These are phyloP conservation scores for Lablab purpureus DNA, from an alignment of 306 rosid species.

Conservation along the genomic window DNA sequence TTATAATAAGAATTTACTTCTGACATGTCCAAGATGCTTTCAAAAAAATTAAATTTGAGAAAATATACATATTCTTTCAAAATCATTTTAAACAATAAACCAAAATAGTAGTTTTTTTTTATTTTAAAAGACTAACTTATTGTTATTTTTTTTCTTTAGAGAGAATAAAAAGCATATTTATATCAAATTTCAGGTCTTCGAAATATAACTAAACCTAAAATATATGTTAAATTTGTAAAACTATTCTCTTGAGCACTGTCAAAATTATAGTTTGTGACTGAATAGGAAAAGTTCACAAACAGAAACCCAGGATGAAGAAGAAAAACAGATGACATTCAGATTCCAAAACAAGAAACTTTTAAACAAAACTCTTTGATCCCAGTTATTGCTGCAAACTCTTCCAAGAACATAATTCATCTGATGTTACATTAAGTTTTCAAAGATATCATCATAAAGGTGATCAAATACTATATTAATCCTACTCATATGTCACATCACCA, in stretches of 20 bases:
- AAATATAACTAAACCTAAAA: neutral
- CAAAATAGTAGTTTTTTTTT: too few relatives aligned
- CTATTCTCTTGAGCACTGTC: neutral
- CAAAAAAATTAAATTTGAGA: too few relatives aligned
- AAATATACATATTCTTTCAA: too few relatives aligned
- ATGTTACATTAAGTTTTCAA: conserved; percentile 14
- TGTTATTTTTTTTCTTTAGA: too few relatives aligned
- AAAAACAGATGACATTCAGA: conserved; percentile 3
- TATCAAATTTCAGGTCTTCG: too few relatives aligned
- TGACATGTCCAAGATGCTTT: too few relatives aligned
- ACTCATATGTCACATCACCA: conserved; percentile 6
- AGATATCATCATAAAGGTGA: conserved; percentile 17
- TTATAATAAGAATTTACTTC: neutral
- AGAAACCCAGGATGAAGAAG: neutral
- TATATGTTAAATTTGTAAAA: neutral
- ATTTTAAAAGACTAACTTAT: too few relatives aligned
- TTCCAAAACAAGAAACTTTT: neutral
- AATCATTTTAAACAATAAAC: too few relatives aligned
- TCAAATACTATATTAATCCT: conserved; percentile 15
- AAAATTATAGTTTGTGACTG: neutral
- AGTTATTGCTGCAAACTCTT: neutral
- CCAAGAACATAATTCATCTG: neutral
- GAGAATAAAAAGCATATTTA: too few relatives aligned
- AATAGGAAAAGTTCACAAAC: neutral
- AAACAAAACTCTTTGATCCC: neutral